Conservation (phyloP, 768 basidiomycete species). For the Candolleomyces efflorescens region DNA sequence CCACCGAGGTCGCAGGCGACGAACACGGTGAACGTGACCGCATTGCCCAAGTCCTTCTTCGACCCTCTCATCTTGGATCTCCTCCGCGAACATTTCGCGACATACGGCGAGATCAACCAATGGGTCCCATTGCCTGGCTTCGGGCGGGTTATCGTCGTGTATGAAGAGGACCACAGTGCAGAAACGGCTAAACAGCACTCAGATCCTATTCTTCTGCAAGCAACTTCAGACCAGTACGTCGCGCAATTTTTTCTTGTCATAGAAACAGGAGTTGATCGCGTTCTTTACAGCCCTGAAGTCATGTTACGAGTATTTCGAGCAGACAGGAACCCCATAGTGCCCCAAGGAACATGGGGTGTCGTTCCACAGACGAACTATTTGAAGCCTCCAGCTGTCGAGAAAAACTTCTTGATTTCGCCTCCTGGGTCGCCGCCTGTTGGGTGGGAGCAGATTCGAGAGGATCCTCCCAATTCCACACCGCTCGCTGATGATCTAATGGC, state of each 20-base stretch:
- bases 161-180: conserved; percentile 55
- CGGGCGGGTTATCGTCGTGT: conserved; percentile 80
- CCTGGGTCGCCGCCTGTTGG: conserved; percentile 97
- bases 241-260: conserved; percentile 9
- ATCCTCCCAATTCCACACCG: conserved; percentile 79
- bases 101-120: conserved; percentile 78
- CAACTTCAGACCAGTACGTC: conserved; percentile 47
- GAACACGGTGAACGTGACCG: conserved; percentile 83
- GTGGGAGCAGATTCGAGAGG: conserved; percentile 90
- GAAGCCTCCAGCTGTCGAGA: conserved; percentile 74
- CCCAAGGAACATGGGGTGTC: conserved; percentile 21
- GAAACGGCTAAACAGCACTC: conserved; percentile 62
- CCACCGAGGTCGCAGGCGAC: conserved; percentile 36
- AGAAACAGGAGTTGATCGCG: conserved; percentile 4
- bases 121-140: conserved; percentile 89
- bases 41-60: conserved; percentile 76
- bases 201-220: conserved; percentile 60
- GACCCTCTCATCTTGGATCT: conserved; percentile 61
- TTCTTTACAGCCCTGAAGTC: conserved; percentile 39
- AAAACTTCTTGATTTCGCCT: conserved; percentile 97
- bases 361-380: conserved; percentile 52
- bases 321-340: conserved; percentile 61
- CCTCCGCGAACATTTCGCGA: conserved; percentile 65
- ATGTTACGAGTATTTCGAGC: conserved; percentile 69
- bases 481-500: conserved; percentile 85